Base-by-base conservation (phyloP, 192 early-diverging fungal species). In the Physocladia obscura region DNA sequence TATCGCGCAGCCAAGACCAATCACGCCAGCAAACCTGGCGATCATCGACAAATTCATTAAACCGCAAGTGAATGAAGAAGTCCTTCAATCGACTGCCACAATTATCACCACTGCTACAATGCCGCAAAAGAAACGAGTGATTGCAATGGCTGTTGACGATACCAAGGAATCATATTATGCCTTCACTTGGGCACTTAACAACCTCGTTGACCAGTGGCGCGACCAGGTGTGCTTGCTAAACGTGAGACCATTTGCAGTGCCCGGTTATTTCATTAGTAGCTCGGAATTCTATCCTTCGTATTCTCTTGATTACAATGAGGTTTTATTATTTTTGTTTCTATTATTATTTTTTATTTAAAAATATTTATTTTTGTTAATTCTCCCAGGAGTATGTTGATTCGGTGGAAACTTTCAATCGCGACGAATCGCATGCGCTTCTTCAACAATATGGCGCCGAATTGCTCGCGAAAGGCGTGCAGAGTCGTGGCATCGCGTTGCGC, bases 401-500 rank as follows among this genome's bases (percentile, higher is more conserved):
- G 1, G 22, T 68, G 19, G 59, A 61, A 40, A 13, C 38, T n/a
- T 17, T n/a, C 11, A 61, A 65, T n/a, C 69, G 69, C n/a, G 44
- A 48, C 22, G 69, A 40, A 49, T 58, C 69, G 5, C 69, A 70
- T 32, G 19, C 15, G 17, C 34, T 70, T 29, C 48, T 70, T 19
- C 39, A 59, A 22, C 2, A 55, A 8, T 35, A 24, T 26, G 69
- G 57, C n/a, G 8, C 2, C 3, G 6, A 4, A 2, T 56, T 60
- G 11, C 36, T 48, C 4, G 57, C 21, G 3, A n/a, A 36, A 4
- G 49, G 31, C 2, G 40, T 36, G 11, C 31, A 39, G 2, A 51
- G 47, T 30, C 35, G 57, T 36, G 82, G 73, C 21, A 79, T 81
- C 32, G 71, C 76, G 15, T 68, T 84, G 32, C 70, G 77, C 17